phyloP scores from a whole-genome alignment of 768 basidiomycete species.

The Tremella mesenterica region DNA sequence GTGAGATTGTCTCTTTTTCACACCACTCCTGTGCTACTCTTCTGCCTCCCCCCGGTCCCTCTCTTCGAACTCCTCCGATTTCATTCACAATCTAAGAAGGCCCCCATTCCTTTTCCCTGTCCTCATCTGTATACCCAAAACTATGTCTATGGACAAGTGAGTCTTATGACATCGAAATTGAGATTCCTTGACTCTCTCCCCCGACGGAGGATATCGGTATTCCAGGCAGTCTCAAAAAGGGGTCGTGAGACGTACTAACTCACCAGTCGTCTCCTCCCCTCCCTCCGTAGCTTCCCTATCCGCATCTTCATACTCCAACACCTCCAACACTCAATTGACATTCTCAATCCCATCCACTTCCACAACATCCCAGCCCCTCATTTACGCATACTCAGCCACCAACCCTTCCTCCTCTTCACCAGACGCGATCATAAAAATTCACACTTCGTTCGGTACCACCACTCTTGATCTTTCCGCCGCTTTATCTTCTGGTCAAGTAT shows the following conservation, averaged over 20 bases:
- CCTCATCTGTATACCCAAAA: too few species aligned
- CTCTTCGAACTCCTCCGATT: background rate
- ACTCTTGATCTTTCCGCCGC: constrained; percentile 51
- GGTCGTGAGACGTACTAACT: too few species aligned
- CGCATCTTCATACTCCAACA: constrained; percentile 33
- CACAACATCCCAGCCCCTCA: constrained; percentile 44
- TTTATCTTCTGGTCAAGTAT: too few species aligned
- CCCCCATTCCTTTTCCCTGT: too few species aligned
- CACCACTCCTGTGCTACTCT: background rate
- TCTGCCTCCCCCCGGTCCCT: background rate
- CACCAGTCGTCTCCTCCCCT: constrained; percentile 45
- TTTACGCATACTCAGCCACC: constrained; percentile 55
- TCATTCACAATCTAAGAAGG: background rate
- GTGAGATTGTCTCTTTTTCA: constrained; percentile 47
- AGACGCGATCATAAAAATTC: constrained; percentile 51
- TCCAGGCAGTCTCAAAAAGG: too few species aligned
- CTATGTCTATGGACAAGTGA: too few species aligned
- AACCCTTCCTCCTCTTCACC: constrained; percentile 50
- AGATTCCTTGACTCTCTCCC: too few species aligned
- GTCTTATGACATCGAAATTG: too few species aligned
- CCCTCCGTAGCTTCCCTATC: constrained; percentile 53
- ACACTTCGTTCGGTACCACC: constrained; percentile 48
- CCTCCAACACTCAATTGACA: constrained; percentile 22
- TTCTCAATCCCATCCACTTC: constrained; percentile 29
- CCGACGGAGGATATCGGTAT: too few species aligned